These are phyloP conservation scores for Paecilomyces niveus DNA, from an alignment of 2,329 filamentous ascomycete genomes.

Conservation along the genomic window DNA sequence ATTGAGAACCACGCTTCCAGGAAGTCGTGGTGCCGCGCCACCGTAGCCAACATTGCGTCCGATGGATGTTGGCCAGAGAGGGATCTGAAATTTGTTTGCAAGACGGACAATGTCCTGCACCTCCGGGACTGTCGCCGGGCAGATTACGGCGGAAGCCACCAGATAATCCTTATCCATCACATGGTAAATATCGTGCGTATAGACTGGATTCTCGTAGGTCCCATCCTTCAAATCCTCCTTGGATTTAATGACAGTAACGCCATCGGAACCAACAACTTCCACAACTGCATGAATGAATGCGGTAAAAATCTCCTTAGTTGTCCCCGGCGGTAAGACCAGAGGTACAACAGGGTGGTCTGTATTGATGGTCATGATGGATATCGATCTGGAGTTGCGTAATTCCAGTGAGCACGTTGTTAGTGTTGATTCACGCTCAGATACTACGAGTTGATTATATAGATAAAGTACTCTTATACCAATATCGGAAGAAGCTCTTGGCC, in stretches of 20 bases:
- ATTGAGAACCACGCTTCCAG: slow-evolving; percentile 40
- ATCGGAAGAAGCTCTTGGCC: not conserved
- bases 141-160: slow-evolving; percentile 37
- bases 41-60: slow-evolving; percentile 47
- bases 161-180: slow-evolving; percentile 39
- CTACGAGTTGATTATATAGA: not conserved
- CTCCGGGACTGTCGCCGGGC: slow-evolving; percentile 9
- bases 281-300: not conserved
- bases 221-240: slow-evolving; percentile 7
- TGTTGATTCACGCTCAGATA: not conserved
- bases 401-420: not conserved
- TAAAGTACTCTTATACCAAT: not conserved
- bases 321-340: not conserved
- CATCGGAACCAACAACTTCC: not conserved
- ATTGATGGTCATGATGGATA: not conserved
- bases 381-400: not conserved
- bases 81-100: slow-evolving; percentile 26
- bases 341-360: not conserved
- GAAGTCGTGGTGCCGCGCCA: slow-evolving; percentile 41
- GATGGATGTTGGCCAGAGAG: slow-evolving; percentile 27
- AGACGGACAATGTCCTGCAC: slow-evolving; percentile 9
- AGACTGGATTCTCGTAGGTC: slow-evolving; percentile 23
- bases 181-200: slow-evolving; percentile 35
- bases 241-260: not conserved
- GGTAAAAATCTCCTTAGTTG: not conserved